Evolutionary conservation across 1,284 basidiomycete genomes (phyloP).

Genomic region (Phellinidium pouzarii): DNA sequence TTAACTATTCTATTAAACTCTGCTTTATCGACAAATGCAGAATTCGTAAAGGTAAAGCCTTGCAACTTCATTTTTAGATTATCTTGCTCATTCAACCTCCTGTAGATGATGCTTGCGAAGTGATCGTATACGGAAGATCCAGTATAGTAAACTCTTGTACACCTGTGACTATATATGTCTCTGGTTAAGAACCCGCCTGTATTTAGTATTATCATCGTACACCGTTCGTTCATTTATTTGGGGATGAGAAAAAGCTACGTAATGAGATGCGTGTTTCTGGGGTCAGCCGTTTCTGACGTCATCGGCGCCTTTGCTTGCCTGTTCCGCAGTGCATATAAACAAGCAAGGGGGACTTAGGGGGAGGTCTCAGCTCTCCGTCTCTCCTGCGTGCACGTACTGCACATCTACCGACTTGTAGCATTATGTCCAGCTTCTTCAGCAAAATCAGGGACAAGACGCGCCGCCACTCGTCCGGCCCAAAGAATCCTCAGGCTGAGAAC

Average conservation of each 20-base stretch:
- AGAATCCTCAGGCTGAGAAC: slow-evolving; percentile 10
- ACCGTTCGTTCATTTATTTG: no score
- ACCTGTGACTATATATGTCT: not conserved
- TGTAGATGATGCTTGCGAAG: slow-evolving; percentile 55
- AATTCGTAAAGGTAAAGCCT: slow-evolving; percentile 59
- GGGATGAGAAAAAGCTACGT: no score
- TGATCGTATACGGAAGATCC: slow-evolving; percentile 23
- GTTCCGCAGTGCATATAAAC: not conserved
- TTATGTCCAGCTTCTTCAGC: slow-evolving; percentile 18
- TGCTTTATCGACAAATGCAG: slow-evolving; percentile 28
- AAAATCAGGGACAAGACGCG: slow-evolving; percentile 22
- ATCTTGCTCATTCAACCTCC: slow-evolving; percentile 18
- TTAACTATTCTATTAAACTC: not conserved
- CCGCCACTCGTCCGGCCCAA: not conserved
- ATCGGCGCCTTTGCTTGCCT: not conserved
- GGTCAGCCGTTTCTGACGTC: not conserved
- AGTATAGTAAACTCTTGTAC: not conserved
- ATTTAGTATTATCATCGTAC: slow-evolving; percentile 10
- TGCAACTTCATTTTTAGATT: slow-evolving; percentile 7
- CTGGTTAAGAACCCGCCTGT: not conserved
- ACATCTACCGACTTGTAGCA: not conserved
- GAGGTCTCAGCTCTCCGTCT: not conserved
- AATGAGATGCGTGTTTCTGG: no score
- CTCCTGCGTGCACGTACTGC: not conserved
- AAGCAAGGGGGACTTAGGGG: not conserved